Conservation (phyloP, 768 basidiomycete species). For the Rhizopogon vinicolor region DNA sequence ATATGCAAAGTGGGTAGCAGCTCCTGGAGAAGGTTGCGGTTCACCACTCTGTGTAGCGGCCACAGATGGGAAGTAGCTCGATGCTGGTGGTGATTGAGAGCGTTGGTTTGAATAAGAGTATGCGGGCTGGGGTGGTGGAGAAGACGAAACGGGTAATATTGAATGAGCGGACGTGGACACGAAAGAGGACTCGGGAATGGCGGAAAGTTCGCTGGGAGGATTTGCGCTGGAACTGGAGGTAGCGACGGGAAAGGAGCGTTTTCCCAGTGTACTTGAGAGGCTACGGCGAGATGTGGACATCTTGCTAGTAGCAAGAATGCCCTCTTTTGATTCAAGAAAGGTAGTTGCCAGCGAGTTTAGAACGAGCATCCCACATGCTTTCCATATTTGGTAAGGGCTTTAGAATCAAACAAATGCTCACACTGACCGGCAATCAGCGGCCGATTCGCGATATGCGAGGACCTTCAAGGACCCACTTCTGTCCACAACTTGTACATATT, state of each 20-base stretch:
- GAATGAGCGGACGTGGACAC: conserved; percentile 21
- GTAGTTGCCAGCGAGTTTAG: no score
- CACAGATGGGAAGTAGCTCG: conserved; percentile 69
- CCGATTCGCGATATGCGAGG: background rate
- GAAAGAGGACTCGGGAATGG: conserved; percentile 9
- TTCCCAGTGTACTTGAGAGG: conserved; percentile 8
- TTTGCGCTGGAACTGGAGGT: conserved; percentile 4
- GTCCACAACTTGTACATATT: background rate
- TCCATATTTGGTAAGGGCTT: no score
- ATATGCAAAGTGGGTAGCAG: conserved; percentile 74
- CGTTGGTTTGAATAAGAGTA: conserved; percentile 20
- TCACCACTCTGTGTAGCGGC: conserved; percentile 43
- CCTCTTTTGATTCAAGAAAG: no score
- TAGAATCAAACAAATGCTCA: no score
- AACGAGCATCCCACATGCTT: no score
- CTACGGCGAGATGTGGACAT: conserved; percentile 27
- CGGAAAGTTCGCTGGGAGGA: conserved; percentile 12
- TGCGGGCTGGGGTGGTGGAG: conserved; percentile 1
- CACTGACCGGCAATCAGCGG: background rate
- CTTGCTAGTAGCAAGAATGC: background rate
- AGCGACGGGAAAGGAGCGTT: conserved; percentile 12
- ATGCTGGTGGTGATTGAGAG: conserved; percentile 68
- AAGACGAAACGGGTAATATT: conserved; percentile 7
- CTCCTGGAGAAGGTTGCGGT: conserved; percentile 57
- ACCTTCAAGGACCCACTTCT: background rate